These are phyloP conservation scores for Plasmodium sp. DNA, from an alignment of 169 alveolate species.

Conservation along the genomic window DNA sequence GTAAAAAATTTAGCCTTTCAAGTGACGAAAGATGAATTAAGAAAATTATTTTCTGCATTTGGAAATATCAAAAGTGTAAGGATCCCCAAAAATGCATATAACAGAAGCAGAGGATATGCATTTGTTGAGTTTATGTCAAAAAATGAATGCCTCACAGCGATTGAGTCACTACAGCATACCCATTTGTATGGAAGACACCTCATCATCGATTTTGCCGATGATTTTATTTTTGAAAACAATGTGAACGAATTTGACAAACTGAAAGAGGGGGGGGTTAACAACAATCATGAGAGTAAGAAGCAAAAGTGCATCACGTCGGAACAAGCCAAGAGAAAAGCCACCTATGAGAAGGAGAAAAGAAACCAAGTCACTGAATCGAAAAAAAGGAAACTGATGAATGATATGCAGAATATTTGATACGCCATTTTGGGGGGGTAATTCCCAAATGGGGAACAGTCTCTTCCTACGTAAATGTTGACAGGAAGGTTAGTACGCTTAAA, in stretches of 20 bases:
- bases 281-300: not conserved
- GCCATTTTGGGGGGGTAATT: not conserved
- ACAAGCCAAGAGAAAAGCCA: slow-evolving; percentile 66
- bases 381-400: slow-evolving; percentile 35
- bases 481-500: not conserved
- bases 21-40: slow-evolving; percentile 93
- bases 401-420: slow-evolving; percentile 17
- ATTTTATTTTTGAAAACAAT: slow-evolving; percentile 65
- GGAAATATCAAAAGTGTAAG: slow-evolving; percentile 93
- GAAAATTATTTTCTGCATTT: slow-evolving; percentile 90
- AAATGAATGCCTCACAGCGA: slow-evolving; percentile 91
- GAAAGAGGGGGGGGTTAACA: slow-evolving; percentile 23
- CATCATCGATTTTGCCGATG: slow-evolving; percentile 90
- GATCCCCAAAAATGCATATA: slow-evolving; percentile 93
- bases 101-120: slow-evolving; percentile 94
- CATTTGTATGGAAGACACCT: slow-evolving; percentile 95
- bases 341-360: slow-evolving; percentile 30
- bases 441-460: not conserved
- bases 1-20: slow-evolving; percentile 96
- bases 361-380: slow-evolving; percentile 44
- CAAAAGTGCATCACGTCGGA: slow-evolving; percentile 50
- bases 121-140: slow-evolving; percentile 93
- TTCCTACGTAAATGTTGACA: not conserved
- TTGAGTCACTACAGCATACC: slow-evolving; percentile 90
- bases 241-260: slow-evolving; percentile 64